phyloP scores from a whole-genome alignment of 805 yeast genomes.

The Schwanniomyces polymorphus region DNA sequence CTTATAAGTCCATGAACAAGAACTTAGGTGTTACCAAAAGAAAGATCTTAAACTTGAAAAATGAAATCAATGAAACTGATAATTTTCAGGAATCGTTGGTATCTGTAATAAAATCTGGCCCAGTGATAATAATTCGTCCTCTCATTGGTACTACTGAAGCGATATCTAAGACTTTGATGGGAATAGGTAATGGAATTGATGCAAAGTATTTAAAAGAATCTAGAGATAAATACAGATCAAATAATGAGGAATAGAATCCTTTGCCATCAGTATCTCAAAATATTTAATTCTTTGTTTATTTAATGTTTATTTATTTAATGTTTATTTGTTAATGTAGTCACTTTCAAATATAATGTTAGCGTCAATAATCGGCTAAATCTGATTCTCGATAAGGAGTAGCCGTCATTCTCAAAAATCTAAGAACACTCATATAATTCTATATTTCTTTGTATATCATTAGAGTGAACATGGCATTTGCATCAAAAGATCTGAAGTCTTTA shows the following conservation, averaged over 20 bases:
- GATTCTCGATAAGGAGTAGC: slow-evolving; percentile 1
- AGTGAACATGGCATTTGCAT: slow-evolving; percentile 8
- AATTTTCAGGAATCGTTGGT: slow-evolving; percentile 66
- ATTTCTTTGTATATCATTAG: neutral
- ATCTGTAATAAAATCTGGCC: slow-evolving; percentile 73
- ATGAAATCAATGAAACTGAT: slow-evolving; percentile 63
- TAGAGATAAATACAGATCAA: slow-evolving; percentile 61
- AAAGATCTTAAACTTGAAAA: slow-evolving; percentile 58
- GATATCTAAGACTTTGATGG: slow-evolving; percentile 76
- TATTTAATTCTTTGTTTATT: neutral
- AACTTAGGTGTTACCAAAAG: slow-evolving; percentile 67
- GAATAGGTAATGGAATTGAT: slow-evolving; percentile 79
- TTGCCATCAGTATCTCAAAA: neutral
- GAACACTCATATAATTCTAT: neutral
- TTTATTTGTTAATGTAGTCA: neutral
- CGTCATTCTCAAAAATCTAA: neutral
- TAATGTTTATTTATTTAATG: neutral
- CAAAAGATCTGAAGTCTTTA: slow-evolving; percentile 13
- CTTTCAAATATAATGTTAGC: neutral
- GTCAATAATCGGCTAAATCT: neutral
- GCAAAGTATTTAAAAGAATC: slow-evolving; percentile 58
- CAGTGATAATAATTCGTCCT: slow-evolving; percentile 78
- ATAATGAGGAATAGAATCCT: neutral
- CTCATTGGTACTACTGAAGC: slow-evolving; percentile 93
- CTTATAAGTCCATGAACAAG: slow-evolving; percentile 68